Evolutionary conservation across 2,329 filamentous ascomycete genomes (phyloP), one percentile per base, ranked within the genome.

Genomic region (Ophidiomyces ophidiicola): DNA sequence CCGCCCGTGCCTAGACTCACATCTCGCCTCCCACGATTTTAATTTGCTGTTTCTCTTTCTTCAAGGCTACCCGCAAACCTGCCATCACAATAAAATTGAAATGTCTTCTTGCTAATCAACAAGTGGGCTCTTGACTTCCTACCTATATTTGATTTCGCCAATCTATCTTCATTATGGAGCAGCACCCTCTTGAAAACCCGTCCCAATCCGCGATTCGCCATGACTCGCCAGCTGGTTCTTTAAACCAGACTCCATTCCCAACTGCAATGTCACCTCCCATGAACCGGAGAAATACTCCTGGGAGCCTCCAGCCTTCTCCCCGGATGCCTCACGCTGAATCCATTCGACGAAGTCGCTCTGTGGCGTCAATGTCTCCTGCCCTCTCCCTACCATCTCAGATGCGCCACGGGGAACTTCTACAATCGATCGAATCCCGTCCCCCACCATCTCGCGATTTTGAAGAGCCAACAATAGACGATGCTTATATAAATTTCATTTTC

Each of bases 401-500:
- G 32, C 51, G 46, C 6, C 47, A 51, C 29, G 53, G 51, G 38
- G 58, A 62, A 26, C 35, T 38, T 11, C 21, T 32, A 20, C 17
- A 26, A 14, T 36, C 39, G 5, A 39, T 57, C 39, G 70, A 74
- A 50, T 47, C 52, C 19, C 68, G 72, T 36, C 48, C 60, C 14
- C 60, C 88, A 33, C 87, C 87, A 5, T 67, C 76, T 40, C 74
- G 71, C 46, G 66, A 76, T 44, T 76, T 93, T 20, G 78, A 74
- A 2, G 71, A 76, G 50, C 71, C 73, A 1, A 81, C 72, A 8
- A 78, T 94, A 47, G 82, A 87, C 53, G 76, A 88, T 56, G 79
- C 83, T 36, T 94, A 87, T 56, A 78, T 87, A 44, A 61, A 68
- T 48, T 94, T 94, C 57, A 82, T 94, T 51, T 69, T 94, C 42